A percentile compares a stretch with the other conserved stretches of the same genome.
Evolutionary conservation across 306 rosid genomes (phyloP).

Genomic region (Boehmeria nivea): DNA sequence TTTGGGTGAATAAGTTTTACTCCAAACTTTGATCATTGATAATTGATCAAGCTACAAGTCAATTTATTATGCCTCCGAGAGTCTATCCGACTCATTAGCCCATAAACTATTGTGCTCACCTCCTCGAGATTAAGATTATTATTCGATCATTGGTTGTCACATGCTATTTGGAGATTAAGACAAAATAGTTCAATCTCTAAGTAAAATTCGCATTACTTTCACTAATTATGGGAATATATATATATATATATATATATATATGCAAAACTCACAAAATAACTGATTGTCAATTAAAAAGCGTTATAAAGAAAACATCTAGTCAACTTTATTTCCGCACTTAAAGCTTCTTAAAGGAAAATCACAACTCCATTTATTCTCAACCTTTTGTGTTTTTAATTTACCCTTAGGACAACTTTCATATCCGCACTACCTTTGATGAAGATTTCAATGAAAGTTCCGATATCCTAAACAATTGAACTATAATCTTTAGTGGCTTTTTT

Average conservation of each 20-base stretch:
- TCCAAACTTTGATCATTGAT: background rate
- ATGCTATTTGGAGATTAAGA: no score
- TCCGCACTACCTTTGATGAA: slow-evolving; percentile 58
- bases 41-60: slow-evolving; percentile 5
- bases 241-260: background rate
- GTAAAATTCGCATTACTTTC: no score
- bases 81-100: background rate
- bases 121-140: background rate
- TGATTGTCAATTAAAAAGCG: slow-evolving; percentile 3
- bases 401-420: slow-evolving; percentile 23
- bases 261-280: background rate
- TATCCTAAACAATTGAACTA: slow-evolving; percentile 23
- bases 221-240: background rate
- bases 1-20: slow-evolving; percentile 1
- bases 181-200: no score
- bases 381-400: slow-evolving; percentile 16
- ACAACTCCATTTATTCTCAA: background rate
- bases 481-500: slow-evolving; percentile 1
- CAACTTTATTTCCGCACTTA: background rate
- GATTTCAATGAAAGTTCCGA: slow-evolving; percentile 37
- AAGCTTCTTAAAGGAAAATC: slow-evolving; percentile 1
- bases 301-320: slow-evolving; percentile 13
- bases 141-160: background rate
- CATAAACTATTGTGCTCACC: no score
- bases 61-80: background rate